A percentile compares a stretch with the other conserved stretches of the same genome.
Evolutionary conservation across 78 protist genomes (phyloP).

Genomic region (Dictyostelium firmibasis): DNA sequence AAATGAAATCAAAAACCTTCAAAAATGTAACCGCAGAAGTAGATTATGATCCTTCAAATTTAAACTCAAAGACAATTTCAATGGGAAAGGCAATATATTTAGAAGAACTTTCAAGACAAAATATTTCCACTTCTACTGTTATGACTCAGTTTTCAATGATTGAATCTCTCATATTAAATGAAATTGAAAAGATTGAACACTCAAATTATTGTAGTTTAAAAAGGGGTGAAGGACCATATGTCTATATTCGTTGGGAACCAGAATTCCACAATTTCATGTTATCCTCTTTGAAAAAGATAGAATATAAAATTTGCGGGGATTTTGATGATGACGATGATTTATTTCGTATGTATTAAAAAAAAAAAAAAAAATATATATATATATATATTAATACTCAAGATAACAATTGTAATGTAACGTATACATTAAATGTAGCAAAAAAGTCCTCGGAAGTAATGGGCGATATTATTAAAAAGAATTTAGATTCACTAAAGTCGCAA

Average conservation of each 20-base stretch:
- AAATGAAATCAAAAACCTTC: background rate
- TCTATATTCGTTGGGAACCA: background rate
- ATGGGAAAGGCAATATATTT: background rate
- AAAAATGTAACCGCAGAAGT: background rate
- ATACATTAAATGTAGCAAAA: background rate
- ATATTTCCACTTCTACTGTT: background rate
- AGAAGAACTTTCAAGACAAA: background rate
- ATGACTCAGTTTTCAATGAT: background rate
- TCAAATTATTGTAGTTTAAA: background rate
- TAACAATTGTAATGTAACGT: no score
- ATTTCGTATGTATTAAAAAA: background rate
- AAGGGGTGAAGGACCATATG: background rate
- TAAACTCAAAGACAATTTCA: background rate
- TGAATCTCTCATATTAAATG: background rate
- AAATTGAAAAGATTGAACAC: background rate
- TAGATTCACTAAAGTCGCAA: background rate
- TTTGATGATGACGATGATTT: background rate
- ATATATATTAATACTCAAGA: no score
- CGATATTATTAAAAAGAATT: background rate
- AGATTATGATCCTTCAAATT: background rate
- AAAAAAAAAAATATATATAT: no score
- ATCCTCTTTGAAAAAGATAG: background rate
- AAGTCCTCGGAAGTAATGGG: no score
- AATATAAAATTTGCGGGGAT: background rate
- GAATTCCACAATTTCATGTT: background rate